Evolutionary conservation across 2,329 filamentous ascomycete species (phyloP), one percentile per base, ranked within the genome.

Genomic region (Tolypocladium sp.): DNA sequence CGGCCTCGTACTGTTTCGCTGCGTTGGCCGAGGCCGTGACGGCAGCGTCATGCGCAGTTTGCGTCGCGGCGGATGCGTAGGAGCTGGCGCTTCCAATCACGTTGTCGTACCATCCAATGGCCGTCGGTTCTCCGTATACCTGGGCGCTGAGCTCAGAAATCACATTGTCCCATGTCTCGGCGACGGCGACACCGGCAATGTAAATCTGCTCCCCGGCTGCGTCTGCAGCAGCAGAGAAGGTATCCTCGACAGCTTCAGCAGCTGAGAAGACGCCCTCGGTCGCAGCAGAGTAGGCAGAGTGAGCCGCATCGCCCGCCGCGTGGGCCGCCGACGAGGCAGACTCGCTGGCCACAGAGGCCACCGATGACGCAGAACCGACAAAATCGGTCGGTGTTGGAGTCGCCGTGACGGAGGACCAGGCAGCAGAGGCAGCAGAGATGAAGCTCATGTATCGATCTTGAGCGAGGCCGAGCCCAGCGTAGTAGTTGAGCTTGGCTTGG

Each of bases 371-470:
- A 20, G 78, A 77, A 30, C 76, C 80, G 2, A 73, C 74, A 6
- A 74, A 62, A n/a, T 82, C 67, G 56, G 85, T 84, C 2, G 84
- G 81, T 0, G 83, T 86, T 20, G 85, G 82, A 13, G 84, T 83
- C 8, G 84, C 84, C 1, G 80, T 82, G 44, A 80, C 61, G 2
- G 78, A 79, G 58, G 84, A 87, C 46, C 91, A 77, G 25, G 86
- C 89, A 41, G 82, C 85, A 12, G 88, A 91, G 9, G 89, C 90
- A 5, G 87, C 85, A 15, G 80, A 79, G 2, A 94, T 64, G 67
- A 94, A 93, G 56, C 87, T 87, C 6, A 87, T 85, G 71, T 94
- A 94, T 42, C 87, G 84, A 51, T 86, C 90, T 67, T 95, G 88
- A 1, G 91, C 91, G 52, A 91, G 72, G 35, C 91, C 91, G 30